These are phyloP conservation scores for Cyclostephanos invisitatus DNA, from an alignment of 108 stramenopile genomes.

Conservation along the genomic window DNA sequence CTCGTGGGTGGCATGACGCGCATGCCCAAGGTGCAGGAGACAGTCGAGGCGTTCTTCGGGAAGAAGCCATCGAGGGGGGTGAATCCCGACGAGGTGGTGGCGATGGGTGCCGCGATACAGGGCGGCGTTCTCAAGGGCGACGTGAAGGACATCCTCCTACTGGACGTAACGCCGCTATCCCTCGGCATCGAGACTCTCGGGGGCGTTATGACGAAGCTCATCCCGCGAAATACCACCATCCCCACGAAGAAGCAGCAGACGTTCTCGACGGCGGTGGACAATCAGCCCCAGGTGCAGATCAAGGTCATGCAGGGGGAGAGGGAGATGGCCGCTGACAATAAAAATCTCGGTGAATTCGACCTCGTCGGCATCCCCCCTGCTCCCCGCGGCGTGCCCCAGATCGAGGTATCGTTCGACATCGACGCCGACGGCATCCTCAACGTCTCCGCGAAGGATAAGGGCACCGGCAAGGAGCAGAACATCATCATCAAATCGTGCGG, in stretches of 20 bases:
- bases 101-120: constrained; percentile 99
- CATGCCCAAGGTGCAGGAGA: constrained; percentile 99
- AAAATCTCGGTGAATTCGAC: constrained; percentile 98
- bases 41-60: constrained; percentile 97
- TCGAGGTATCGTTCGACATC: constrained; percentile 99
- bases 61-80: constrained; percentile 91
- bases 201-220: constrained; percentile 99
- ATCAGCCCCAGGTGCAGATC: constrained; percentile 95
- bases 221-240: constrained; percentile 99
- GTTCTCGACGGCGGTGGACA: constrained; percentile 99
- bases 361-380: constrained; percentile 98
- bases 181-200: constrained; percentile 99
- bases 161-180: constrained; percentile 99
- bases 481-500: constrained; percentile 96
- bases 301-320: constrained; percentile 99
- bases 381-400: constrained; percentile 98
- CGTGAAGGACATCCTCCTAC: constrained; percentile 98
- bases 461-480: constrained; percentile 98
- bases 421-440: constrained; percentile 99
- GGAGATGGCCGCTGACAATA: constrained; percentile 99
- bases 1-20: constrained; percentile 99
- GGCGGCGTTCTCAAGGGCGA: constrained; percentile 99
- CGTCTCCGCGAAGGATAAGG: constrained; percentile 99
- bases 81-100: constrained; percentile 99
- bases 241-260: constrained; percentile 99